Base-by-base conservation (phyloP, 1,284 basidiomycete species). In the Naganishia sp. region DNA sequence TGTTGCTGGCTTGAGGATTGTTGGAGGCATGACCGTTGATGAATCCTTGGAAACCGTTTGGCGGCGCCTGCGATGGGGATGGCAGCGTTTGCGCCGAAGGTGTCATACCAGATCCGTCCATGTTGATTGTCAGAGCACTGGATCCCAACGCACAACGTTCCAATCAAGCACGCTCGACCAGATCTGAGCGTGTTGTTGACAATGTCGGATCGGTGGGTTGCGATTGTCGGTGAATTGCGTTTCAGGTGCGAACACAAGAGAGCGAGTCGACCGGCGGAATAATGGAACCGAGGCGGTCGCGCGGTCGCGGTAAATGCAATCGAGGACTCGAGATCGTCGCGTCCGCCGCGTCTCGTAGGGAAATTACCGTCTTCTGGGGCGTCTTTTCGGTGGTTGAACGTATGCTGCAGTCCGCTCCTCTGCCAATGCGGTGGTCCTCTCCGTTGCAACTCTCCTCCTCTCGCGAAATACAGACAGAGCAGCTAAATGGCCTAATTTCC, bases 51-150 rank as follows among this genome's bases (percentile, higher is more conserved):
- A 51, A 61, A 17, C 35, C 58, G 47, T 61, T 61, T 31, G 39
- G 23, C 5, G 58, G 41, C 23, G 21, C 58, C 17, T 42, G 32
- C 23, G 58, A 61, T 25, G 58, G 58, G 25, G 58, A 61, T 28
- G 58, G 58, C 47, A 61, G 35, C 13, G 58, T 61, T 39, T 61
- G 58, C n/a, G 58, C 58, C 10, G 58, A 61, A 51, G 58, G 58
- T 23, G 47, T 61, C 58, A 61, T 61, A 15, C 58, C 58, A 42
- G 58, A 50, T 25, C 58, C 58, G 46, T 61, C 58, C 58, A 61
- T 61, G 25, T 15, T 60, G 57, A 23, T 7, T 6, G 25, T 31
- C 11, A 52, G 17, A 18, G 1, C 28, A 32, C 31, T 52, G 7
- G 51, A 52, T 35, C 21, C 28, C 25, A 32, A 41, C 57, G 25